phyloP scores from a whole-genome alignment of 305 asterid genomes.

The Fraxinus greggii region DNA sequence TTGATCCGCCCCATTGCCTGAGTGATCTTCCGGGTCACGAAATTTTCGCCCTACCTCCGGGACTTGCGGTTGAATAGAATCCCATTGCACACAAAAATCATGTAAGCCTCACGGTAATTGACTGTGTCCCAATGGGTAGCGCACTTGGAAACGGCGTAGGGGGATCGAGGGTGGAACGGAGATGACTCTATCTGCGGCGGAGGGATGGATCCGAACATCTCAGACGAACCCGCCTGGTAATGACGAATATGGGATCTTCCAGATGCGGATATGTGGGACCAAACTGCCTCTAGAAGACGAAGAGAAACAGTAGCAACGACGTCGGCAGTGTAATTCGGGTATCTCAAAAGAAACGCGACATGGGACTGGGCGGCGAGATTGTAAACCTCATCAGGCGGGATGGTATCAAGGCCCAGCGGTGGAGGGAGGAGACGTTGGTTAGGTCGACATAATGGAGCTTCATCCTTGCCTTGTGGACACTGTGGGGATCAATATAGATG shows the following conservation, averaged over 20 bases:
- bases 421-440: slow-evolving; percentile 92
- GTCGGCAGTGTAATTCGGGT: slow-evolving; percentile 94
- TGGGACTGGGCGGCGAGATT: slow-evolving; percentile 98
- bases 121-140: slow-evolving; percentile 99
- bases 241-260: slow-evolving; percentile 71
- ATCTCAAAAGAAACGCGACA: slow-evolving; percentile 98
- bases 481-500: slow-evolving; percentile 96
- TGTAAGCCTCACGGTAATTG: slow-evolving; percentile 89
- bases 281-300: slow-evolving; percentile 85
- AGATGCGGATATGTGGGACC: slow-evolving; percentile 77
- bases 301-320: slow-evolving; percentile 98
- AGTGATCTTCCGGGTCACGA: slow-evolving; percentile 87
- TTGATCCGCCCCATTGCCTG: slow-evolving; percentile 93
- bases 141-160: slow-evolving; percentile 88
- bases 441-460: slow-evolving; percentile 98
- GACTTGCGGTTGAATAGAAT: slow-evolving; percentile 92
- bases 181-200: slow-evolving; percentile 83
- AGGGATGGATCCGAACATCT: slow-evolving; percentile 94
- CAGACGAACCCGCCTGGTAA: slow-evolving; percentile 96
- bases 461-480: slow-evolving; percentile 73
- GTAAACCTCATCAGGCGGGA: slow-evolving; percentile 91
- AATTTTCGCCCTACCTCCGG: slow-evolving; percentile 85
- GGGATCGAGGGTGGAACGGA: slow-evolving; percentile 88
- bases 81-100: slow-evolving; percentile 87
- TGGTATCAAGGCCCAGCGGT: slow-evolving; percentile 93